A percentile compares a stretch with the other conserved stretches of the same genome.
Evolutionary conservation across 495 filamentous ascomycete species (phyloP).

Genomic region (Penicillium odoratum): DNA sequence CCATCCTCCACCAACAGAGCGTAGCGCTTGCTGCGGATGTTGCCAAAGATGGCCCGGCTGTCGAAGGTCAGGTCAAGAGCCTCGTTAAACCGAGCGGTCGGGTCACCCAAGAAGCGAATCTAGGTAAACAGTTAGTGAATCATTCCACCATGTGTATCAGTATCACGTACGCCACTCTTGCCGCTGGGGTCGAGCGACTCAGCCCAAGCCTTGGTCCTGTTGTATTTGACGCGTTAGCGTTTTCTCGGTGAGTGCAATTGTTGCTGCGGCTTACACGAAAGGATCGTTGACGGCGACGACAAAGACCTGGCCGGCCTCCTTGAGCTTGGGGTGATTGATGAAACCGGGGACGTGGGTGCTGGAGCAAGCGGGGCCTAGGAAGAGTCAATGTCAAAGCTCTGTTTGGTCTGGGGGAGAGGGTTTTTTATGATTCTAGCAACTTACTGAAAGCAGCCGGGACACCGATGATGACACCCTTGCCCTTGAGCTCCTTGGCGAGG

Average conservation of each 20-base stretch:
- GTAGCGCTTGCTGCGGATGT: constrained; percentile 84
- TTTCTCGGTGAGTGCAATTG: not conserved
- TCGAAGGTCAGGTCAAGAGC: constrained; percentile 86
- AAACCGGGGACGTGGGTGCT: constrained; percentile 78
- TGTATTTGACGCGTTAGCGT: constrained; percentile 1
- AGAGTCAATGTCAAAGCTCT: constrained; percentile 4
- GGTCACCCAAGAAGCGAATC: constrained; percentile 91
- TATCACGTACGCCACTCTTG: constrained; percentile 67
- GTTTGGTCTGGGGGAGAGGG: not conserved
- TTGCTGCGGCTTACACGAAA: constrained; percentile 69
- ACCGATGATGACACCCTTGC: constrained; percentile 79
- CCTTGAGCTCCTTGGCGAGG: constrained; percentile 70
- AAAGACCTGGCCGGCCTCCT: constrained; percentile 75
- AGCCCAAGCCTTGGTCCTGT: constrained; percentile 85
- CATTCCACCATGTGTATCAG: not conserved
- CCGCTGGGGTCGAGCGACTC: constrained; percentile 67
- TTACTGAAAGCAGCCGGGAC: constrained; percentile 86
- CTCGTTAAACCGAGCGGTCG: constrained; percentile 77
- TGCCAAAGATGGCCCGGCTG: constrained; percentile 79
- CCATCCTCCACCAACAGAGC: constrained; percentile 76
- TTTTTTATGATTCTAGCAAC: constrained; percentile 21
- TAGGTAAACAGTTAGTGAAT: constrained; percentile 24
- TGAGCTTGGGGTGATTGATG: constrained; percentile 70
- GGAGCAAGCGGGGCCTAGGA: constrained; percentile 69
- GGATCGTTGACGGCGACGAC: constrained; percentile 93